Evolutionary conservation across 129 eudicot genomes (phyloP).

Genomic region (Flaveria trinervia): DNA sequence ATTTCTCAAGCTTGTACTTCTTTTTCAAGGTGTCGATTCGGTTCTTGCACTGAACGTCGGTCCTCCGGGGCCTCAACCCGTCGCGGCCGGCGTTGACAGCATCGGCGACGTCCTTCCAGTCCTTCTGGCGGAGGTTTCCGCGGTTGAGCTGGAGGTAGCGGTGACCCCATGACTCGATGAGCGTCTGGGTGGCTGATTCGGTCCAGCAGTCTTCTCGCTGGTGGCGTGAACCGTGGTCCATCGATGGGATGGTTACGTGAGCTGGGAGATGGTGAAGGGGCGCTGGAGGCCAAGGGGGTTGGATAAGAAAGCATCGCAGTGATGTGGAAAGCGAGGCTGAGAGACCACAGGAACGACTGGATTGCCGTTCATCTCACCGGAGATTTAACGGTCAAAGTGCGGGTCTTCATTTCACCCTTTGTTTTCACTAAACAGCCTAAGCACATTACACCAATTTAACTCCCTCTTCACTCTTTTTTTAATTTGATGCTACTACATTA

Average conservation of each 20-base stretch:
- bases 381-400: constrained; percentile 35
- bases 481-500: too few relatives aligned
- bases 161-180: constrained; percentile 67
- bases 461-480: too few relatives aligned
- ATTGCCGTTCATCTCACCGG: constrained; percentile 64
- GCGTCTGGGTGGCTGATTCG: constrained; percentile 43
- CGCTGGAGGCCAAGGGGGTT: constrained; percentile 17
- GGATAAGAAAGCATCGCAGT: constrained; percentile 29
- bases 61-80: constrained; percentile 37
- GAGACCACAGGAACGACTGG: constrained; percentile 20
- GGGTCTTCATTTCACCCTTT: neutral
- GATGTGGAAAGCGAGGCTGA: constrained; percentile 2
- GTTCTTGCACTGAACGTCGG: constrained; percentile 66
- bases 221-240: constrained; percentile 28
- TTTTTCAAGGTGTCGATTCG: constrained; percentile 60
- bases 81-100: constrained; percentile 48
- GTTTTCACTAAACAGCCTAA: too few relatives aligned
- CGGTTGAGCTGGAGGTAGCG: constrained; percentile 53
- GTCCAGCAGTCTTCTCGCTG: constrained; percentile 63
- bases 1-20: constrained; percentile 61
- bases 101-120: constrained; percentile 55
- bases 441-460: too few relatives aligned
- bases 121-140: constrained; percentile 61
- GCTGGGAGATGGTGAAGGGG: constrained; percentile 10
- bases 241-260: neutral